phyloP scores from a whole-genome alignment of 1,139 yeast genomes.

The Suhomyces choctaworum region DNA sequence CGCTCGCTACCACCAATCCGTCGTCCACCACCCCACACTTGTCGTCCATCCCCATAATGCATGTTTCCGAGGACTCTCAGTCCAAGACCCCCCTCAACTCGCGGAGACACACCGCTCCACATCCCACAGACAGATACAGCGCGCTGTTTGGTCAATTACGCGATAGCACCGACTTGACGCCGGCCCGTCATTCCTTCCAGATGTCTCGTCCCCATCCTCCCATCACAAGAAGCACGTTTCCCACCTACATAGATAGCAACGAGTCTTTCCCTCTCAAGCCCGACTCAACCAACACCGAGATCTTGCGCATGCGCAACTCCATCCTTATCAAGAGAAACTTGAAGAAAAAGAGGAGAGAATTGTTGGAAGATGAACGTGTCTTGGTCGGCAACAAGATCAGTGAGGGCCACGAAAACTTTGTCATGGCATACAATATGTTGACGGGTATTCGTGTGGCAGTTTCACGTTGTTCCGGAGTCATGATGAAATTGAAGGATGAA shows the following conservation, averaged over 20 bases:
- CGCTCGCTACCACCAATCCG: slow-evolving; percentile 27
- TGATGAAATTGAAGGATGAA: slow-evolving; percentile 65
- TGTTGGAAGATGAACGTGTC: slow-evolving; percentile 61
- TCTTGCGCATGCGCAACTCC: slow-evolving; percentile 45
- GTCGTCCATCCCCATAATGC: not conserved
- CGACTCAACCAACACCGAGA: slow-evolving; percentile 32
- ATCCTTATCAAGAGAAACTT: slow-evolving; percentile 43
- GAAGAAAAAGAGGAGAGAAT: slow-evolving; percentile 41
- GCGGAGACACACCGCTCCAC: slow-evolving; percentile 30
- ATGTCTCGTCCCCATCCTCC: slow-evolving; percentile 12
- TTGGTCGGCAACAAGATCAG: slow-evolving; percentile 79
- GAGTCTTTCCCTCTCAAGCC: slow-evolving; percentile 11
- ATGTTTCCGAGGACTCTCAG: not conserved
- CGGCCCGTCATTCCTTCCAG: slow-evolving; percentile 15
- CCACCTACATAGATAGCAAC: slow-evolving; percentile 15
- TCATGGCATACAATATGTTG: slow-evolving; percentile 94
- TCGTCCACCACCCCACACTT: slow-evolving; percentile 2
- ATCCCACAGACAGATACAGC: slow-evolving; percentile 7
- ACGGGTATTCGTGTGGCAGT: slow-evolving; percentile 97
- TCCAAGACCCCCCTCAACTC: not conserved
- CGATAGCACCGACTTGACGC: slow-evolving; percentile 4
- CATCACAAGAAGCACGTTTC: slow-evolving; percentile 23
- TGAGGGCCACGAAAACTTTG: slow-evolving; percentile 91
- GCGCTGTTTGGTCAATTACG: slow-evolving; percentile 4
- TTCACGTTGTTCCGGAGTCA: slow-evolving; percentile 84